Percentiles rank a stretch among this genome's conserved stretches.
Conservation (phyloP, 2,329 filamentous ascomycete species). For the Fusarium solani-melongenae region DNA sequence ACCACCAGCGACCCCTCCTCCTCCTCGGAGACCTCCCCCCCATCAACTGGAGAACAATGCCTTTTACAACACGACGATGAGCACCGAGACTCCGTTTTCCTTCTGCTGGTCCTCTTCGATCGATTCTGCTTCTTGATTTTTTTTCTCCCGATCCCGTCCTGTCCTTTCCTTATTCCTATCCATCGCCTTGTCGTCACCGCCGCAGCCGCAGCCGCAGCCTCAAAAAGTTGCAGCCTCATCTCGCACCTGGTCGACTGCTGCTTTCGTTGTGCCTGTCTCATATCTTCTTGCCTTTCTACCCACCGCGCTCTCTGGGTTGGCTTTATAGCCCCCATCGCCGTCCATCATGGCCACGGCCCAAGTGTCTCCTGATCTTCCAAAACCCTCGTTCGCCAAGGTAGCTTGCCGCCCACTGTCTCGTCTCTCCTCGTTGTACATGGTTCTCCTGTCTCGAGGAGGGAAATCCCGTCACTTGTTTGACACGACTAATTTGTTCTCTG, state of each 20-base stretch:
- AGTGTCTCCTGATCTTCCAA: conserved; percentile 60
- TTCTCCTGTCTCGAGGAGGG: conserved; percentile 4
- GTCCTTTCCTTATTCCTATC: conserved; percentile 41
- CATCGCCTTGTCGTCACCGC: conserved; percentile 38
- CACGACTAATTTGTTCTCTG: conserved; percentile 34
- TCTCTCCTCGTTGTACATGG: conserved; percentile 14
- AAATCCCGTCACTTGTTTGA: conserved; percentile 12
- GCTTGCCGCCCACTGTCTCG: conserved; percentile 2
- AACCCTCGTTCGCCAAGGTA: conserved; percentile 84
- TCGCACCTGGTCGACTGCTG: conserved; percentile 29
- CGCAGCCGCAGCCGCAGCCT: conserved; percentile 33
- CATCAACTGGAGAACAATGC: conserved; percentile 48
- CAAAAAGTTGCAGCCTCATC: conserved; percentile 32
- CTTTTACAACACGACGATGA: conserved; percentile 63
- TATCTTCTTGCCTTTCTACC: conserved; percentile 28
- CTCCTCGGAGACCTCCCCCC: conserved; percentile 27
- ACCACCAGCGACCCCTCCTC: conserved; percentile 20
- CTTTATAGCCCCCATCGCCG: conserved; percentile 32
- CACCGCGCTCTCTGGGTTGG: conserved; percentile 35
- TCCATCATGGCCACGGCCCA: conserved; percentile 60
- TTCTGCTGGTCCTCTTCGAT: conserved; percentile 63
- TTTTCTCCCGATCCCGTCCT: conserved; percentile 37
- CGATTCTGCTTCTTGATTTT: conserved; percentile 66
- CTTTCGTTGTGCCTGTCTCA: conserved; percentile 28
- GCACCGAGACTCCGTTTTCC: conserved; percentile 61